phyloP scores from a whole-genome alignment of 2,329 filamentous ascomycete species.

The Botryosphaeria dothidea region DNA sequence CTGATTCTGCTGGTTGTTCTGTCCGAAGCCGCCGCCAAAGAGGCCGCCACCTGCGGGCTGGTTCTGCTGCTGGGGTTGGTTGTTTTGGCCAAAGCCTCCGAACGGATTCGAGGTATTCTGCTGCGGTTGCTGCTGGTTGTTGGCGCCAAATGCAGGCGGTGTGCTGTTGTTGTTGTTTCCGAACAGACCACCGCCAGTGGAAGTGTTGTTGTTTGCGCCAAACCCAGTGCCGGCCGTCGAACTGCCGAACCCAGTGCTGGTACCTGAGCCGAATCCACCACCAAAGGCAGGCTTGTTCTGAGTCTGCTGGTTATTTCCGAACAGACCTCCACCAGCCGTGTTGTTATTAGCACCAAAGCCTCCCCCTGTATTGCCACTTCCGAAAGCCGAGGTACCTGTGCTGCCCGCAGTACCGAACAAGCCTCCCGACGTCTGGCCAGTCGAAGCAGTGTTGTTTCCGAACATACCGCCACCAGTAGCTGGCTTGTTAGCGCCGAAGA shows the following conservation, averaged over 20 bases:
- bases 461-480: slow-evolving; percentile 27
- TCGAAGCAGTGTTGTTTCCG: slow-evolving; percentile 25
- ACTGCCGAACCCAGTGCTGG: slow-evolving; percentile 27
- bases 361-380: slow-evolving; percentile 32
- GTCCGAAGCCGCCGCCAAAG: slow-evolving; percentile 46
- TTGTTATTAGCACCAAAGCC: slow-evolving; percentile 42
- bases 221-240: slow-evolving; percentile 35
- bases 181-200: slow-evolving; percentile 31
- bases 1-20: slow-evolving; percentile 34
- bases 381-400: slow-evolving; percentile 18
- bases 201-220: slow-evolving; percentile 28
- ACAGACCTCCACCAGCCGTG: slow-evolving; percentile 24
- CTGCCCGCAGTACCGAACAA: slow-evolving; percentile 33
- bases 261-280: slow-evolving; percentile 22
- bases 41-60: slow-evolving; percentile 38
- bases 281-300: slow-evolving; percentile 27
- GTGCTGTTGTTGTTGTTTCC: slow-evolving; percentile 23
- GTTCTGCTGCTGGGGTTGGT: slow-evolving; percentile 30
- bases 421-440: slow-evolving; percentile 28
- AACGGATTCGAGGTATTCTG: slow-evolving; percentile 26
- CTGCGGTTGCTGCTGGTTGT: slow-evolving; percentile 22
- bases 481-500: slow-evolving; percentile 34
- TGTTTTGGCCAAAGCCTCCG: slow-evolving; percentile 27
- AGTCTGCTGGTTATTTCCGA: slow-evolving; percentile 21
- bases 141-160: slow-evolving; percentile 16